These are phyloP conservation scores for Podaxis sp. DNA, from an alignment of 768 basidiomycete species.

Conservation along the genomic window DNA sequence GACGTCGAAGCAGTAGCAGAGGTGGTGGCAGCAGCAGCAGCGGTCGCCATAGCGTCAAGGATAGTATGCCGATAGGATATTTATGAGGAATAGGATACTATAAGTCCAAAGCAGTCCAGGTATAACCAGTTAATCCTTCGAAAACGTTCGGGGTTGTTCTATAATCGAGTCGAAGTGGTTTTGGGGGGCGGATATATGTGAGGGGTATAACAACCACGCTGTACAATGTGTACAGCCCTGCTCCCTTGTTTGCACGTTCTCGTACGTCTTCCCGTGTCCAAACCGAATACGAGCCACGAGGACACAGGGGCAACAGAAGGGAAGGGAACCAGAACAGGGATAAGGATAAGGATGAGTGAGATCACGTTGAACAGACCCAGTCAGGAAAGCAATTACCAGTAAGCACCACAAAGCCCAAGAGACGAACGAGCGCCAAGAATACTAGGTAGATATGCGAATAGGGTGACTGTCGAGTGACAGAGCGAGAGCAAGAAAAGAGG, in stretches of 20 bases:
- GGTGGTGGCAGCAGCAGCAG: slow-evolving; percentile 1
- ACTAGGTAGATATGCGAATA: background rate
- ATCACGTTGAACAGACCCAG: background rate
- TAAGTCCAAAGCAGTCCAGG: background rate
- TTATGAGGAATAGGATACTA: background rate
- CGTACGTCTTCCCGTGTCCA: background rate
- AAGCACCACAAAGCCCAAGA: background rate
- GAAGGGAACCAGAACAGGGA: background rate
- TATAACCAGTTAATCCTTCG: background rate
- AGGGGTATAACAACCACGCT: background rate
- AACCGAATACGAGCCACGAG: background rate
- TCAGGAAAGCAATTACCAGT: background rate
- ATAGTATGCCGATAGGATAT: background rate
- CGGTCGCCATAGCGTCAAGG: background rate
- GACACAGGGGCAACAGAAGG: background rate
- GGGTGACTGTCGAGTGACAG: background rate
- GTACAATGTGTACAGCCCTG: background rate
- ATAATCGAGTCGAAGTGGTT: background rate
- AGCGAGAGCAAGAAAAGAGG: background rate
- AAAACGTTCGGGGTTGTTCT: background rate
- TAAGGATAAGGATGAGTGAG: background rate
- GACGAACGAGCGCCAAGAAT: background rate
- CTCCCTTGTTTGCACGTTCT: background rate
- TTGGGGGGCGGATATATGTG: background rate
- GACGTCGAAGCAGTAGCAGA: background rate